phyloP scores from a whole-genome alignment of 305 asterid species.

The Solanum hybrid region DNA sequence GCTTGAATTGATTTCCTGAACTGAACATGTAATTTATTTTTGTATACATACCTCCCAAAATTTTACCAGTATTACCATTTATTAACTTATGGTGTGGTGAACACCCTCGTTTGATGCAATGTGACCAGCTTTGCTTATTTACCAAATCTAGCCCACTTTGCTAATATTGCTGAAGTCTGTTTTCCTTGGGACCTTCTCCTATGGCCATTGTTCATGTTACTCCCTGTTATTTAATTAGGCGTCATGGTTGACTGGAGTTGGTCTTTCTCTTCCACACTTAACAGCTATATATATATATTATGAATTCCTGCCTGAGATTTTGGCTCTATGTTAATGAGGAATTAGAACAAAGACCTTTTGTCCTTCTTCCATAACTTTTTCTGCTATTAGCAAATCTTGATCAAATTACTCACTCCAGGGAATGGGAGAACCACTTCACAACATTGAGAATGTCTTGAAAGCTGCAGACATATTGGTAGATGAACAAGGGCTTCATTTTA shows the following conservation, averaged over 20 bases:
- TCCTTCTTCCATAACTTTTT: background rate
- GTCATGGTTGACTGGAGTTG: background rate
- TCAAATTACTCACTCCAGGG: slow-evolving; percentile 35
- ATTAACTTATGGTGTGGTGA: background rate
- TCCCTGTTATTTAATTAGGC: background rate
- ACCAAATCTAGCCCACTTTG: background rate
- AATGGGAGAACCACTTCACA: slow-evolving; percentile 97
- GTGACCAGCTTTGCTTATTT: background rate
- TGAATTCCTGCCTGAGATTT: background rate
- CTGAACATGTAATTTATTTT: background rate
- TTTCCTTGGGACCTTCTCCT: background rate
- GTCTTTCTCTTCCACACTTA: background rate
- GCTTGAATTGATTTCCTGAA: background rate
- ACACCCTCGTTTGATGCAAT: background rate
- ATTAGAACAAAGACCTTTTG: background rate
- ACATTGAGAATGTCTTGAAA: slow-evolving; percentile 72
- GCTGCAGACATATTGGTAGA: slow-evolving; percentile 89
- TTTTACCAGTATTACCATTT: background rate
- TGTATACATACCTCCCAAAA: background rate
- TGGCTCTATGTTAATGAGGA: background rate
- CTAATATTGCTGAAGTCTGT: background rate
- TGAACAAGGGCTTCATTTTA: slow-evolving; percentile 90
- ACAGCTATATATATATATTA: background rate
- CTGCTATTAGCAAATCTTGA: background rate
- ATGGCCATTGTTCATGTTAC: background rate